A percentile compares a stretch with the other conserved stretches of the same genome.
Conservation (phyloP, 2,329 filamentous ascomycete genomes). For the Aspergillus melleus region DNA sequence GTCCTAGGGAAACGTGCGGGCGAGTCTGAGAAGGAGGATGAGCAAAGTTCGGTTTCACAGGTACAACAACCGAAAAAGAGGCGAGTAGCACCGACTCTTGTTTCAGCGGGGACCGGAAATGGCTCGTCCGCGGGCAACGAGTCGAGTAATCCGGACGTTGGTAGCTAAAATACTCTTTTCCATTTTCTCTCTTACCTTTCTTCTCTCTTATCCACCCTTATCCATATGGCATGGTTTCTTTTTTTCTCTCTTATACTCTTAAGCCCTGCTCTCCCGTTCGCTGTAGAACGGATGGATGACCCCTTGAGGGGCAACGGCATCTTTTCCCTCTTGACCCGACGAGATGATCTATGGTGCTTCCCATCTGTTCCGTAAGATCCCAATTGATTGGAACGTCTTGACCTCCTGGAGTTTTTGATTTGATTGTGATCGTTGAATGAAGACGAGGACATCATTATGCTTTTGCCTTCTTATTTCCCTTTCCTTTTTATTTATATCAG, state of each 20-base stretch:
- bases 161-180: slow-evolving; percentile 10
- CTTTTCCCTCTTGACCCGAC: background rate
- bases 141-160: slow-evolving; percentile 15
- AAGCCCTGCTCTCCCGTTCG: background rate
- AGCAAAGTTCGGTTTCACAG: slow-evolving; percentile 45
- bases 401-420: background rate
- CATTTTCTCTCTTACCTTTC: background rate
- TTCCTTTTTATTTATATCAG: background rate
- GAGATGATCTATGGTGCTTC: background rate
- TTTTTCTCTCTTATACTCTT: background rate
- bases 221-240: background rate
- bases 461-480: background rate
- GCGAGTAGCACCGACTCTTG: slow-evolving; percentile 67
- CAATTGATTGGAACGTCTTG: background rate
- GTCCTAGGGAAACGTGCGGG: slow-evolving; percentile 55
- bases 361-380: background rate
- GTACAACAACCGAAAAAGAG: slow-evolving; percentile 63
- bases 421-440: background rate
- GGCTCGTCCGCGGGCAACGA: slow-evolving; percentile 16
- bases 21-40: slow-evolving; percentile 49
- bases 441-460: background rate
- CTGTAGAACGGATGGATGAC: background rate
- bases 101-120: slow-evolving; percentile 39
- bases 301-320: background rate
- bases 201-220: background rate